These are phyloP conservation scores for Kuraishia capsulata DNA, from an alignment of 805 yeast species.

Conservation along the genomic window DNA sequence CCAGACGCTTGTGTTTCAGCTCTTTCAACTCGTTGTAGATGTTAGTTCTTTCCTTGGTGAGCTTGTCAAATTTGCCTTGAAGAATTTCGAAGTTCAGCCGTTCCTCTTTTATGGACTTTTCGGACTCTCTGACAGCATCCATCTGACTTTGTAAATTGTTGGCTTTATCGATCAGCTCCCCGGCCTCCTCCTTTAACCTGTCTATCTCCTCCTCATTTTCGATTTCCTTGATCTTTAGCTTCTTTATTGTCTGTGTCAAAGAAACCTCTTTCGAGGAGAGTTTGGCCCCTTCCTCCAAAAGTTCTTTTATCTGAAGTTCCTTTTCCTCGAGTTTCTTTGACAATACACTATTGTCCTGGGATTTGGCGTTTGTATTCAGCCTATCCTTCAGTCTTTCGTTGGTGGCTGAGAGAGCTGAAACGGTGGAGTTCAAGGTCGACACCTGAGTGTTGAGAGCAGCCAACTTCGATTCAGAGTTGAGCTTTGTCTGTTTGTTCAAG, in stretches of 20 bases:
- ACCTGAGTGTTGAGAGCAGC: conserved; percentile 2
- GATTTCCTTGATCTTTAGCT: conserved; percentile 38
- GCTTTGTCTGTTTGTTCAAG: not conserved
- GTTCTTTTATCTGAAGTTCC: conserved; percentile 55
- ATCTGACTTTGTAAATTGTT: conserved; percentile 19
- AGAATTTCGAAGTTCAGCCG: conserved; percentile 16
- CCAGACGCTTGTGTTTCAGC: conserved; percentile 21
- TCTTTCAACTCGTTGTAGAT: conserved; percentile 20
- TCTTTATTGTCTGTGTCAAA: conserved; percentile 56
- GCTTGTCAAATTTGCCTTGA: conserved; percentile 13
- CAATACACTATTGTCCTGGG: conserved; percentile 6
- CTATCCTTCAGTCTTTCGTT: conserved; percentile 11
- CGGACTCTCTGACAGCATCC: conserved; percentile 9
- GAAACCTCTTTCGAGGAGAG: conserved; percentile 64
- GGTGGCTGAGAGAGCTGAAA: conserved; percentile 1
- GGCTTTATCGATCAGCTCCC: conserved; percentile 16
- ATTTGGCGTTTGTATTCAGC: not conserved
- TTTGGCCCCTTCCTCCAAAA: conserved; percentile 69
- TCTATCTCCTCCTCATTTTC: conserved; percentile 27
- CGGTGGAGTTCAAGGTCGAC: conserved; percentile 16
- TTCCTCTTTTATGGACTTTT: conserved; percentile 20
- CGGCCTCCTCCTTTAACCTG: conserved; percentile 16
- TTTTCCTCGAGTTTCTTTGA: conserved; percentile 30
- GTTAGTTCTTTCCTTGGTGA: conserved; percentile 13
- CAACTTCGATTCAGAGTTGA: conserved; percentile 3